A percentile compares a stretch with the other conserved stretches of the same genome.
These are phyloP conservation scores for Enteropsectra breve DNA, from an alignment of 371 early-diverging fungal genomes.

Conservation along the genomic window DNA sequence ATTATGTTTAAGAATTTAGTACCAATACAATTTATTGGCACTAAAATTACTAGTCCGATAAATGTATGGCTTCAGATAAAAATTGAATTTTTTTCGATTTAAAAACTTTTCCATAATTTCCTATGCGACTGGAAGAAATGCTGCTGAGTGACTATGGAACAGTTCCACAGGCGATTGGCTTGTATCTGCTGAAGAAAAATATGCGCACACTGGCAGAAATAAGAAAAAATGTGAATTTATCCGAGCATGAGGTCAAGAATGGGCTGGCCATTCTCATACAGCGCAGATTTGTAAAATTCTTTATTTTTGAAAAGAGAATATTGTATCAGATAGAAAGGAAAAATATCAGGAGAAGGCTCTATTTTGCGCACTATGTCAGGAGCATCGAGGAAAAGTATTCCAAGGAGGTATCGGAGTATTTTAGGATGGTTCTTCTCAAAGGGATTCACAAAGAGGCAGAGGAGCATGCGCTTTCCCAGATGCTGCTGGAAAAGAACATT, in stretches of 20 bases:
- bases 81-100: background rate
- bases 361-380: slow-evolving; percentile 22
- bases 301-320: slow-evolving; percentile 23
- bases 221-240: background rate
- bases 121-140: slow-evolving; percentile 16
- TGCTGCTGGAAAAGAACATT: background rate
- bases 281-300: slow-evolving; percentile 37
- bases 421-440: slow-evolving; percentile 22
- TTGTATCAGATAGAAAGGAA: slow-evolving; percentile 14
- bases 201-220: slow-evolving; percentile 16
- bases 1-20: background rate
- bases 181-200: slow-evolving; percentile 28
- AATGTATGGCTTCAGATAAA: too few relatives aligned
- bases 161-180: slow-evolving; percentile 25
- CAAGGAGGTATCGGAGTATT: background rate
- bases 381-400: slow-evolving; percentile 15
- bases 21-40: background rate
- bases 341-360: slow-evolving; percentile 17
- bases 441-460: slow-evolving; percentile 10
- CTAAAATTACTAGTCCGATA: too few relatives aligned
- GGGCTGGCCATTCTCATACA: slow-evolving; percentile 42
- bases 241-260: background rate
- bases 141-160: slow-evolving; percentile 43
- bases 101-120: background rate
- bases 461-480: background rate